Conservation (phyloP, 2,329 filamentous ascomycete genomes). For the Paraphoma sp. region DNA sequence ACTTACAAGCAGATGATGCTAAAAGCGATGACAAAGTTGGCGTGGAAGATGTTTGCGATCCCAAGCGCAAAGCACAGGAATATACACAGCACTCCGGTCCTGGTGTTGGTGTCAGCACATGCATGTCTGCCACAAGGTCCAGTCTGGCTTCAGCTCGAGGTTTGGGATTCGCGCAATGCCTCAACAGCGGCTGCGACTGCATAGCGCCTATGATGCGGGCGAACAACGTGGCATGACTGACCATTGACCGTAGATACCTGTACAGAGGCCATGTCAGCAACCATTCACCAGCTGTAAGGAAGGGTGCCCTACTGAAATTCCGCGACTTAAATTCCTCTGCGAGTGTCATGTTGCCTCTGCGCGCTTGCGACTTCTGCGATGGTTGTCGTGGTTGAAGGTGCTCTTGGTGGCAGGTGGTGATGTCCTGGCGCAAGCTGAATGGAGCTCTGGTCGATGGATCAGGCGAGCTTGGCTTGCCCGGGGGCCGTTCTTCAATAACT, state of each 20-base stretch:
- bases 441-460: constrained; percentile 29
- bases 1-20: constrained; percentile 61
- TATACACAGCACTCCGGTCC: constrained; percentile 66
- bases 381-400: constrained; percentile 1
- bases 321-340: constrained; percentile 68
- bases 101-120: constrained; percentile 33
- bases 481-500: constrained; percentile 8
- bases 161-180: neutral
- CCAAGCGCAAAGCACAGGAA: constrained; percentile 71
- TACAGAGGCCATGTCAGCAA: constrained; percentile 41
- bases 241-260: constrained; percentile 75
- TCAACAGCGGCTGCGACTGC: neutral
- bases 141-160: neutral
- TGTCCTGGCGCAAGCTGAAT: constrained; percentile 31
- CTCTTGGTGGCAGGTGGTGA: constrained; percentile 16
- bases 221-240: constrained; percentile 45
- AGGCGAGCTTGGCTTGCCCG: constrained; percentile 19
- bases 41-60: constrained; percentile 72
- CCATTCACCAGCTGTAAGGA: constrained; percentile 12
- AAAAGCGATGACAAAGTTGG: constrained; percentile 64
- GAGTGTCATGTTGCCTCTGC: constrained; percentile 59
- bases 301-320: constrained; percentile 66
- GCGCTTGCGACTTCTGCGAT: neutral
- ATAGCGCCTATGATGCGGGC: neutral
- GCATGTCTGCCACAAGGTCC: neutral